Evolutionary conservation across 352 stramenopile genomes (phyloP).

Genomic region (Phytopythium ostracodes): DNA sequence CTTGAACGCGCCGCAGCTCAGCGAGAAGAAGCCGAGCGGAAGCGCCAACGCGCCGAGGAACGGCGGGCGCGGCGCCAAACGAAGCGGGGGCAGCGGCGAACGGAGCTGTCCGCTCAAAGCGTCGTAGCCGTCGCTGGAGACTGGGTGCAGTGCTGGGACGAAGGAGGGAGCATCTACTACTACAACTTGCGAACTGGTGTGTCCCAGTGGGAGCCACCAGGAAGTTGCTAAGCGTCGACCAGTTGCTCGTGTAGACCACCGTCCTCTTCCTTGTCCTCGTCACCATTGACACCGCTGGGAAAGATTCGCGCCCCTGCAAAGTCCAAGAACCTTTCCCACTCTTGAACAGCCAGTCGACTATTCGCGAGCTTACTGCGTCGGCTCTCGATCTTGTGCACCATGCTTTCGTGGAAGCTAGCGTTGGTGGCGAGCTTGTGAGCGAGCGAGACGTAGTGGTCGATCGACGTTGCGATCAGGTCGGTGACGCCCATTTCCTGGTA

Average conservation of each 20-base stretch:
- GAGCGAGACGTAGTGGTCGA: constrained; percentile 52
- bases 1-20: constrained; percentile 18
- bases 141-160: constrained; percentile 51
- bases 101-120: constrained; percentile 7
- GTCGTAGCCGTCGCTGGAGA: constrained; percentile 24
- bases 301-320: constrained; percentile 31
- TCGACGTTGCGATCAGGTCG: constrained; percentile 37
- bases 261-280: not conserved
- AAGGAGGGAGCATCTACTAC: constrained; percentile 49
- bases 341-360: constrained; percentile 35
- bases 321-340: constrained; percentile 75
- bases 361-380: constrained; percentile 37
- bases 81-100: not conserved
- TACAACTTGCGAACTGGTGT: constrained; percentile 51
- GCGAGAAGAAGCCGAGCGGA: constrained; percentile 24
- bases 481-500: constrained; percentile 64
- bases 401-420: constrained; percentile 32
- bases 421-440: constrained; percentile 49
- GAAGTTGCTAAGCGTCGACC: not conserved
- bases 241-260: not conserved
- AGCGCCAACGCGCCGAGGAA: constrained; percentile 29
- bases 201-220: constrained; percentile 52
- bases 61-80: constrained; percentile 6
- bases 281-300: constrained; percentile 13
- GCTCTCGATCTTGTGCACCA: constrained; percentile 38